Conservation (phyloP, 176 grass and related monocot species). For the Juncus inflexus region DNA sequence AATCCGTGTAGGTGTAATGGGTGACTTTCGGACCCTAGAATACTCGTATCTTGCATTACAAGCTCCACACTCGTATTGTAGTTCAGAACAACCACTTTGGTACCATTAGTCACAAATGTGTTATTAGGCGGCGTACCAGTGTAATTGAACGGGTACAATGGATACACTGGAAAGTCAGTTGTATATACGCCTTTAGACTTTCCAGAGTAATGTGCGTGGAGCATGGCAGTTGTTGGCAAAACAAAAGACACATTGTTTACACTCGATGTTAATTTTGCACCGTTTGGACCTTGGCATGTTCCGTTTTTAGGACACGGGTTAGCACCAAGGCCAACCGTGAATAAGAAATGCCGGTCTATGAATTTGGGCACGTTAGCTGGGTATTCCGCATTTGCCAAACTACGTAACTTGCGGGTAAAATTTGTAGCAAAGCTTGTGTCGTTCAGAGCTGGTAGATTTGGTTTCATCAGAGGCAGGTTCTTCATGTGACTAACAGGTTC, state of each 20-base stretch:
- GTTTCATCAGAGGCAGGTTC: constrained; percentile 32
- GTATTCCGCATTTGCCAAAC: constrained; percentile 39
- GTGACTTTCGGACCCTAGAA: constrained; percentile 54
- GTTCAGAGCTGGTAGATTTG: constrained; percentile 43
- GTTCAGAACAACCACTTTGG: constrained; percentile 47
- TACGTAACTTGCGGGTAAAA: constrained; percentile 44
- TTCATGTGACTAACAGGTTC: constrained; percentile 30
- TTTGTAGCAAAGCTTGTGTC: constrained; percentile 48
- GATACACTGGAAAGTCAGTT: constrained; percentile 41
- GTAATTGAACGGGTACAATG: constrained; percentile 61
- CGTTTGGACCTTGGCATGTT: constrained; percentile 67
- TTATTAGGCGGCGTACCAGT: constrained; percentile 81
- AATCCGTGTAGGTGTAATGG: constrained; percentile 37
- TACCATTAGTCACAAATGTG: constrained; percentile 54
- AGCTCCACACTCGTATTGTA: constrained; percentile 74
- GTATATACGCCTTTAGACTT: constrained; percentile 44
- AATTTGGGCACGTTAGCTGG: constrained; percentile 38
- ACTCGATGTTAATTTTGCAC: constrained; percentile 47
- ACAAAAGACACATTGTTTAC: constrained; percentile 72
- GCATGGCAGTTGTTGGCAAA: constrained; percentile 52
- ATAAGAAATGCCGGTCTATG: constrained; percentile 65
- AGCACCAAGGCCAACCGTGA: constrained; percentile 68
- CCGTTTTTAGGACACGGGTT: constrained; percentile 49
- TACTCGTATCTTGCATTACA: constrained; percentile 69
- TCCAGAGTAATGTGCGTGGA: constrained; percentile 46